Conservation (phyloP, 1,284 basidiomycete genomes). For the Melampsora larici-populina region DNA sequence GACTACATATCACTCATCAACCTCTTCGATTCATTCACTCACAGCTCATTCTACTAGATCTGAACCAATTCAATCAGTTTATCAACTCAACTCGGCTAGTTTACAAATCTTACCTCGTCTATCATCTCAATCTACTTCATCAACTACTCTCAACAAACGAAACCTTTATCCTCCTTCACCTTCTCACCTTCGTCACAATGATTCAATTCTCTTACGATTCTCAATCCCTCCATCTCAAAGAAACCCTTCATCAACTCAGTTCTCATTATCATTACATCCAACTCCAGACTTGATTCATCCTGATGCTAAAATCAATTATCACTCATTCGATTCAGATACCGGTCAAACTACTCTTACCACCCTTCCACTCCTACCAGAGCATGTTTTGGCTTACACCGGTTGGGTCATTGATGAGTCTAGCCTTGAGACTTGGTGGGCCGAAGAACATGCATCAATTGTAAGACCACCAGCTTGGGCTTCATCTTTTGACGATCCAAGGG, state of each 20-base stretch:
- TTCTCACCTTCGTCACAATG: no score
- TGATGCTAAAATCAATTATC: conserved; percentile 45
- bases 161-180: no score
- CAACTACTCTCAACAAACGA: no score
- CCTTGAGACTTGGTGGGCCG: conserved; percentile 44
- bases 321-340: conserved; percentile 17
- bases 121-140: no score
- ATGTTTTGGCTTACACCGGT: conserved; percentile 49
- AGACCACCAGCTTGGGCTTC: conserved; percentile 12
- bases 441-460: conserved; percentile 42
- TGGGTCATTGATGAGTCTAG: conserved; percentile 46
- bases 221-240: background rate
- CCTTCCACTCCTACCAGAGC: conserved; percentile 42
- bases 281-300: conserved; percentile 47
- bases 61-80: no score
- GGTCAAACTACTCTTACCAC: conserved; percentile 31
- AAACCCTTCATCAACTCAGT: background rate
- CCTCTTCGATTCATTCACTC: no score
- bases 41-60: no score
- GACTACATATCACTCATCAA: no score
- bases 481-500: conserved; percentile 22
- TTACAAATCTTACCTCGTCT: no score
- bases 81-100: no score
- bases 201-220: background rate
- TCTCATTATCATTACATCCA: conserved; percentile 48